Evolutionary conservation across 2,329 filamentous ascomycete species (phyloP).

Genomic region (Lojkania enalia): DNA sequence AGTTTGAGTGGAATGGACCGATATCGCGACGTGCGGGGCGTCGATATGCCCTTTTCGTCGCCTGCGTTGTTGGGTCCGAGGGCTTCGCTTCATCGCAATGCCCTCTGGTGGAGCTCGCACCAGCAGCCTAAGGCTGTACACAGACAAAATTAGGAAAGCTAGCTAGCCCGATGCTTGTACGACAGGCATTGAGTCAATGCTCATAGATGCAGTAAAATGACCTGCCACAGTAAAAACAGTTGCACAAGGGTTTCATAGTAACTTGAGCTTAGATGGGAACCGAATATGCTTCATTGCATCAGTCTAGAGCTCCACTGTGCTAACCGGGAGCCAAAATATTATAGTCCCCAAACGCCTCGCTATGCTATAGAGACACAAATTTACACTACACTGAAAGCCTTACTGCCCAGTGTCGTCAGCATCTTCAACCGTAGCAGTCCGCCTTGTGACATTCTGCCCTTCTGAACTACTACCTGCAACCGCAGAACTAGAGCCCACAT

Average conservation of each 20-base stretch:
- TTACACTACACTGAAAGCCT: neutral
- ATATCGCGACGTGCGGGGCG: slow-evolving; percentile 1
- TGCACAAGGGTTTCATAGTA: no score
- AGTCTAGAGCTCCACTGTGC: neutral
- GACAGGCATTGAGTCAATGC: no score
- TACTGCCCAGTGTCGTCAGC: slow-evolving; percentile 32
- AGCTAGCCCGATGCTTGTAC: no score
- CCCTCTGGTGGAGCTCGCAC: no score
- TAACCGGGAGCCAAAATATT: neutral
- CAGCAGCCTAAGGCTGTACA: no score
- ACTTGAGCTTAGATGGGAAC: no score
- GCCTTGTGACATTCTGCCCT: slow-evolving; percentile 24
- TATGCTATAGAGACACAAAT: slow-evolving; percentile 34
- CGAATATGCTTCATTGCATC: no score
- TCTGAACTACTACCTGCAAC: slow-evolving; percentile 30
- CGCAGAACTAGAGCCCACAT: slow-evolving; percentile 34
- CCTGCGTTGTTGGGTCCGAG: neutral
- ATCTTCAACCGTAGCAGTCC: slow-evolving; percentile 39
- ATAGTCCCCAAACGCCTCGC: slow-evolving; percentile 38
- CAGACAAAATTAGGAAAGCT: no score
- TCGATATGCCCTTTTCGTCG: neutral
- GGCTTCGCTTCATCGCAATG: neutral
- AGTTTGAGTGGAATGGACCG: slow-evolving; percentile 10
- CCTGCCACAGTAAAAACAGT: no score
- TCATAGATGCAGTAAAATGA: no score